phyloP scores from a whole-genome alignment of 1,284 basidiomycete species.

The Cryptococcus amylolentus region DNA sequence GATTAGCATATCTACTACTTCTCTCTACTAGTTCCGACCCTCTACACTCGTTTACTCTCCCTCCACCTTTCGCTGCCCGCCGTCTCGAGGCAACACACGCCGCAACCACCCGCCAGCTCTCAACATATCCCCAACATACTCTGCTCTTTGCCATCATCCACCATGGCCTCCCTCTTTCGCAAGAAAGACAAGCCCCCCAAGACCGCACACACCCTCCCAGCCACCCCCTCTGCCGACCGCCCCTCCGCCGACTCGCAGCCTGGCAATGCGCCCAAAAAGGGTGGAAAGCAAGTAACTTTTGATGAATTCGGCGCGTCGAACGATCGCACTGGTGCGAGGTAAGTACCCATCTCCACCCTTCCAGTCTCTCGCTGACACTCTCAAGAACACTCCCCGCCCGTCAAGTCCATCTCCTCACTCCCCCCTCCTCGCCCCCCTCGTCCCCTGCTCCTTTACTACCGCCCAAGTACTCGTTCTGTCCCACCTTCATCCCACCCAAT shows the following conservation, averaged over 20 bases:
- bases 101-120: neutral
- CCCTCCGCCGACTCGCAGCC: neutral
- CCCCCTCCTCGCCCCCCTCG: slow-evolving; percentile 8
- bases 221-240: neutral
- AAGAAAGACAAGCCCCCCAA: slow-evolving; percentile 8
- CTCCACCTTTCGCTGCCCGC: neutral
- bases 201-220: slow-evolving; percentile 1
- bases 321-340: neutral
- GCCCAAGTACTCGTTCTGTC: slow-evolving; percentile 32
- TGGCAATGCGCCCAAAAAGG: neutral
- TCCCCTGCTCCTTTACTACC: slow-evolving; percentile 23
- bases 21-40: neutral
- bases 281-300: neutral
- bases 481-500: slow-evolving; percentile 25
- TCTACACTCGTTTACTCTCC: neutral
- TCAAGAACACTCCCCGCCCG: slow-evolving; percentile 6
- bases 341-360: neutral
- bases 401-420: neutral
- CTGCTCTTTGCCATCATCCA: neutral
- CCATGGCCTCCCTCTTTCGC: slow-evolving; percentile 12
- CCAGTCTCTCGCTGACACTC: neutral
- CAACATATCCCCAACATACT: neutral
- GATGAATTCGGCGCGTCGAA: slow-evolving; percentile 8
- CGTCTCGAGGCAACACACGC: neutral
- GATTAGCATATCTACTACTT: no score